A percentile compares a stretch with the other conserved stretches of the same genome.
Evolutionary conservation across 495 filamentous ascomycete genomes (phyloP).

Genomic region (Podospora conica): DNA sequence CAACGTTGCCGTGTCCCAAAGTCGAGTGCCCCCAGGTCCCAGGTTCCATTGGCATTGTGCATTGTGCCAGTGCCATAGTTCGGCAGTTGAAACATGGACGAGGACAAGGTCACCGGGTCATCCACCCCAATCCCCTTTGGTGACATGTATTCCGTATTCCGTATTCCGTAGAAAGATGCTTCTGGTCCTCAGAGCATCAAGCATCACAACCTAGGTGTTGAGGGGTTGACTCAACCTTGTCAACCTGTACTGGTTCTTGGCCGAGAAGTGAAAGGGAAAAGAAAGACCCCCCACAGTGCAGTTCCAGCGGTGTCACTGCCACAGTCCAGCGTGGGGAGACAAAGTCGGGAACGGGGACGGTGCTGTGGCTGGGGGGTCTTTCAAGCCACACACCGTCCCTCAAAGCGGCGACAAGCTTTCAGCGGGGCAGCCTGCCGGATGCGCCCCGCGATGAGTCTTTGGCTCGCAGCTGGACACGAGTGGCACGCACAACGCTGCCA

Average conservation of each 20-base stretch:
- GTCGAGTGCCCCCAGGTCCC: not conserved
- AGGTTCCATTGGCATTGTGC: not conserved
- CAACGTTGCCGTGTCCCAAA: not conserved
- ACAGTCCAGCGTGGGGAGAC: not conserved
- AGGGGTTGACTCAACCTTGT: not conserved
- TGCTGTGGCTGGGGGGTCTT: not conserved
- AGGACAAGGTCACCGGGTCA: not conserved
- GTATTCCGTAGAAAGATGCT: too few species aligned
- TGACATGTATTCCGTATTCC: too few species aligned
- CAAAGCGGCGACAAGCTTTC: not conserved
- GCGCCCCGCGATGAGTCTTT: conserved; percentile 22
- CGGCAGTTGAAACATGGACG: conserved; percentile 4
- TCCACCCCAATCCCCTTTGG: not conserved
- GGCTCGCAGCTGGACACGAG: not conserved
- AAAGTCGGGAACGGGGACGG: not conserved
- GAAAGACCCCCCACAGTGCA: not conserved
- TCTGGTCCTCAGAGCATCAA: not conserved
- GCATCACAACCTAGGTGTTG: too few species aligned
- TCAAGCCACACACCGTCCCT: not conserved
- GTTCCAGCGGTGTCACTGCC: not conserved
- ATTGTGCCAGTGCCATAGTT: not conserved
- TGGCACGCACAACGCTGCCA: conserved; percentile 31
- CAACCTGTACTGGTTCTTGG: too few species aligned
- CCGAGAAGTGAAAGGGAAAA: not conserved
- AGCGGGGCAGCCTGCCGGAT: conserved; percentile 18